Percentiles rank a stretch among this genome's conserved stretches.
Conservation (phyloP, 2,329 filamentous ascomycete genomes). For the Proliferodiscus dingleyae region DNA sequence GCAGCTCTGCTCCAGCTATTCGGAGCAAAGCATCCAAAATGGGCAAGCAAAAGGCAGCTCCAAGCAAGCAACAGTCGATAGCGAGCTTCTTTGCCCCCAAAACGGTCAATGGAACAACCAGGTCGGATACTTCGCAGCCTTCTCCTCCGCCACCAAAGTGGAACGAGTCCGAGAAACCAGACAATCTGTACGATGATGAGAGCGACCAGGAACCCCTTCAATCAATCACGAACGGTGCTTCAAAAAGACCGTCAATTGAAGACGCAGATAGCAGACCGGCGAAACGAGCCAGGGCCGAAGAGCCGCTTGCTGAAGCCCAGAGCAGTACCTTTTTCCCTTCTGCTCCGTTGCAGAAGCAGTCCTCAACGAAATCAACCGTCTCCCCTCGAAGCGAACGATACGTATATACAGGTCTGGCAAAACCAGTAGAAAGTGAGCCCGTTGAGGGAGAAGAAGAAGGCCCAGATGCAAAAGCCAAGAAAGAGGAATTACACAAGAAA, state of each 20-base stretch:
- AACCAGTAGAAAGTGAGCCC: conserved; percentile 15
- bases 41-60: conserved; percentile 22
- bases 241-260: conserved; percentile 49
- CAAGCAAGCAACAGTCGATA: conserved; percentile 67
- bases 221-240: conserved; percentile 19
- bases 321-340: conserved; percentile 37
- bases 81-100: conserved; percentile 79
- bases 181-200: conserved; percentile 27
- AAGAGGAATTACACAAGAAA: conserved; percentile 69
- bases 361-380: conserved; percentile 18
- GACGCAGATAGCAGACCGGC: conserved; percentile 38
- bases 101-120: conserved; percentile 36
- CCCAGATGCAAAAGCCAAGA: conserved; percentile 50
- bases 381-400: conserved; percentile 47
- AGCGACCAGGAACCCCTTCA: conserved; percentile 23
- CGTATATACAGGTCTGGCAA: conserved; percentile 41
- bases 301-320: conserved; percentile 33
- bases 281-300: conserved; percentile 43
- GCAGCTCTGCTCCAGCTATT: background rate
- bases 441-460: conserved; percentile 39
- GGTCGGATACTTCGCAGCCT: conserved; percentile 14
- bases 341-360: conserved; percentile 34
- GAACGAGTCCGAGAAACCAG: conserved; percentile 14
- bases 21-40: conserved; percentile 13
- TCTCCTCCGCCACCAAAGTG: conserved; percentile 20